These are phyloP conservation scores for Anaeromyces robustus DNA, from an alignment of 192 early-diverging fungal genomes.

Conservation along the genomic window DNA sequence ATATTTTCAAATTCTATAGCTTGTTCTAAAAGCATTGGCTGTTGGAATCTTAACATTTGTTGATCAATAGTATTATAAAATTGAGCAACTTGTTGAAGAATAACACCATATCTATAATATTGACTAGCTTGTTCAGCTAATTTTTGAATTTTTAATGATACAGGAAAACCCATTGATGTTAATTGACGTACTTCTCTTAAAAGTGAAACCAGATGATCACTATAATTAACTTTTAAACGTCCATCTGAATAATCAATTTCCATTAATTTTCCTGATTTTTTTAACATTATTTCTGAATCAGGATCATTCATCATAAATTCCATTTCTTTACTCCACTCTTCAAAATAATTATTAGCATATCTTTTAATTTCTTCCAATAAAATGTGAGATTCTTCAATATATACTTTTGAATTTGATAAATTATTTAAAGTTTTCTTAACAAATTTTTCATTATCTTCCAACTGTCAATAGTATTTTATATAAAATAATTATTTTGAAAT, in stretches of 20 bases:
- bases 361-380: background rate
- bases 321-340: background rate
- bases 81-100: slow-evolving; percentile 39
- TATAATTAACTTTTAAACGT: slow-evolving; percentile 27
- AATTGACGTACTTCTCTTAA: slow-evolving; percentile 29
- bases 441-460: background rate
- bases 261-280: background rate
- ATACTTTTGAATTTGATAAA: background rate
- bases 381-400: background rate
- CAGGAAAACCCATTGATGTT: slow-evolving; percentile 26
- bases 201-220: slow-evolving; percentile 23
- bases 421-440: background rate
- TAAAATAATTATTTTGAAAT: too few species aligned
- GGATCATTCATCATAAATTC: background rate
- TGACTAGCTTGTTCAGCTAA: slow-evolving; percentile 19
- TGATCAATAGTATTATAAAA: slow-evolving; percentile 49
- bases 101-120: slow-evolving; percentile 30
- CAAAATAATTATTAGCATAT: background rate
- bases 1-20: slow-evolving; percentile 35
- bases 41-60: slow-evolving; percentile 38
- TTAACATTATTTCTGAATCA: background rate
- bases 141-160: slow-evolving; percentile 23
- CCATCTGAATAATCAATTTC: slow-evolving; percentile 22
- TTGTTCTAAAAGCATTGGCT: slow-evolving; percentile 27
- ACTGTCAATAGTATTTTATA: background rate